These are phyloP conservation scores for Fusarium sp. DNA, from an alignment of 2,329 filamentous ascomycete species.

Conservation along the genomic window DNA sequence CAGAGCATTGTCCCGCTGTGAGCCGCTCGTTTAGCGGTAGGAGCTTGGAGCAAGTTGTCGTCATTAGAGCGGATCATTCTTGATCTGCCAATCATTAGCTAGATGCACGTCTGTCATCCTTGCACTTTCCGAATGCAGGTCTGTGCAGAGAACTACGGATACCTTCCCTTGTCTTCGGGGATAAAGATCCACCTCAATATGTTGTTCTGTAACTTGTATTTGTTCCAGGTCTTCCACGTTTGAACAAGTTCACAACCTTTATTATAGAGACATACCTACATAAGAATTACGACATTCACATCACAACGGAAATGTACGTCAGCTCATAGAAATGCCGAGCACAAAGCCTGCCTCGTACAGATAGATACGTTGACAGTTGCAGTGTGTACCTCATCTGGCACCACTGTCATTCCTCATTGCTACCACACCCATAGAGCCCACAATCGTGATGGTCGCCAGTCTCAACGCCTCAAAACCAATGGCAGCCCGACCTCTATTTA, in stretches of 20 bases:
- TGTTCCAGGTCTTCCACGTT: not conserved
- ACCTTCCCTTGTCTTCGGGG: not conserved
- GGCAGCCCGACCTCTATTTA: conserved; percentile 20
- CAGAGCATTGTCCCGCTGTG: conserved; percentile 5
- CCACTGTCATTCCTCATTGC: conserved; percentile 13
- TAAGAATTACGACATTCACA: not conserved
- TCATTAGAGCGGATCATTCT: conserved; percentile 25
- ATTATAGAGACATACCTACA: not conserved
- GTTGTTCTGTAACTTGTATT: not conserved
- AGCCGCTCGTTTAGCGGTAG: conserved; percentile 20
- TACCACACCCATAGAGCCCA: conserved; percentile 28
- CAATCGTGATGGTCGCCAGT: conserved; percentile 24
- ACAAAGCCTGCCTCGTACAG: not conserved
- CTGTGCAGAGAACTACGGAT: conserved; percentile 21
- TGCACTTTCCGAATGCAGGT: conserved; percentile 25
- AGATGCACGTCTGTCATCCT: conserved; percentile 20
- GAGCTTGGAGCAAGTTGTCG: conserved; percentile 29
- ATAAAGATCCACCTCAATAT: conserved; percentile 3
- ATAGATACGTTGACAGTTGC: conserved; percentile 28
- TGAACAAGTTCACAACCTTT: not conserved
- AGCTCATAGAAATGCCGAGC: not conserved
- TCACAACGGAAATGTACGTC: not conserved
- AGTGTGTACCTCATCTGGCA: conserved; percentile 18
- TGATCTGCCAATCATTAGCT: conserved; percentile 36
- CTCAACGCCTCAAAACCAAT: conserved; percentile 26